Conservation (phyloP, 352 stramenopile genomes). For the Globisporangium abappressorium region DNA sequence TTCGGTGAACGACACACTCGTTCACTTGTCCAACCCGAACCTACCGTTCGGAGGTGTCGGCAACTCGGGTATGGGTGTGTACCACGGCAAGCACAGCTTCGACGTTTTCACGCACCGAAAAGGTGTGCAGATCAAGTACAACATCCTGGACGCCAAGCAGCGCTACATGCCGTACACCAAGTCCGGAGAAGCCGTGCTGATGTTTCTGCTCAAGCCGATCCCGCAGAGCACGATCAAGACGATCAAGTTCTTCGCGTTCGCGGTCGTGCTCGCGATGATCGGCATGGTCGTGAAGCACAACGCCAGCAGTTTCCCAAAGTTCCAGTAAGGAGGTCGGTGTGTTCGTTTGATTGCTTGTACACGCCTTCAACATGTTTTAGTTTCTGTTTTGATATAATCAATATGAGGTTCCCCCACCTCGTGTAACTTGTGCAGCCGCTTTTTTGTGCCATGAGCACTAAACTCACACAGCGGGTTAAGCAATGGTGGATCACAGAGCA, state of each 20-base stretch:
- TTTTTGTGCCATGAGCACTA: too few species aligned
- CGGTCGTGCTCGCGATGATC: conserved; percentile 25
- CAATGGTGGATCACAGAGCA: neutral
- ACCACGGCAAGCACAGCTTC: conserved; percentile 83
- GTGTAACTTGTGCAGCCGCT: too few species aligned
- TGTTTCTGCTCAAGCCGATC: conserved; percentile 32
- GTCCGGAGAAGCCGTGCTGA: conserved; percentile 20
- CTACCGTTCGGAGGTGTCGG: conserved; percentile 86
- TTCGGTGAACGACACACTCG: conserved; percentile 77
- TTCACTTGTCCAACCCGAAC: conserved; percentile 64
- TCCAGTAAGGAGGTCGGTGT: conserved; percentile 1
- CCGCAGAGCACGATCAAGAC: conserved; percentile 29
- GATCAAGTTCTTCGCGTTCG: conserved; percentile 29
- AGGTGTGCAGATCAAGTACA: conserved; percentile 30
- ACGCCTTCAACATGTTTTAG: neutral
- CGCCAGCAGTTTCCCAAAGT: neutral
- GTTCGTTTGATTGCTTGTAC: neutral
- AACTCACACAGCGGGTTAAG: neutral
- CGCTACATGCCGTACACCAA: conserved; percentile 66
- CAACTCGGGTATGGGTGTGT: conserved; percentile 73
- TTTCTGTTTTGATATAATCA: neutral
- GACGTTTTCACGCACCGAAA: conserved; percentile 72
- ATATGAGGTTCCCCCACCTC: neutral
- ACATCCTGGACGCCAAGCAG: conserved; percentile 48
- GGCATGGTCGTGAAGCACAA: conserved; percentile 22